These are phyloP conservation scores for Aspergillus hiratsukae DNA, from an alignment of 2,329 filamentous ascomycete genomes.

Conservation along the genomic window DNA sequence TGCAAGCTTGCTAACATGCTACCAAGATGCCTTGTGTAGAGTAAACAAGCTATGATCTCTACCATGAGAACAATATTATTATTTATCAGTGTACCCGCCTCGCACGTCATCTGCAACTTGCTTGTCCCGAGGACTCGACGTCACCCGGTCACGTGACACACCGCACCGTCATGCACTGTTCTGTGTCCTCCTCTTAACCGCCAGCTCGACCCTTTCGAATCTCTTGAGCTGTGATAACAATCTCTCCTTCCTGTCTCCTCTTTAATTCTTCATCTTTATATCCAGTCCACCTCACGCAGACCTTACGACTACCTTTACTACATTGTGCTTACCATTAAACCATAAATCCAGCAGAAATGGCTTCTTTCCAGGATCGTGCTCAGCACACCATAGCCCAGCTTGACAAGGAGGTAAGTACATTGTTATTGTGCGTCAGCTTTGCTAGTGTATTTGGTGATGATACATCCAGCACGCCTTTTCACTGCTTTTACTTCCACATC, in stretches of 20 bases:
- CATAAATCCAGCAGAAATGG: constrained; percentile 24
- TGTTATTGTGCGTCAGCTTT: constrained; percentile 21
- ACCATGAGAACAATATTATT: too few relatives aligned
- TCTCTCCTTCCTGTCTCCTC: constrained; percentile 8
- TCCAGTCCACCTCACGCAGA: background rate
- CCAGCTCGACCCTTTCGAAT: constrained; percentile 15
- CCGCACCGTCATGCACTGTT: constrained; percentile 10
- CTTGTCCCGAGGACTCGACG: constrained; percentile 5
- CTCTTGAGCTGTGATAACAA: background rate
- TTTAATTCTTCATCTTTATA: constrained; percentile 1
- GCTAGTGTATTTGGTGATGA: constrained; percentile 12
- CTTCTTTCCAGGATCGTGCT: constrained; percentile 57
- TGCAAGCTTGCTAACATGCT: background rate
- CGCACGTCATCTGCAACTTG: background rate
- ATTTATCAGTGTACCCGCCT: background rate
- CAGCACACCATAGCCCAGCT: constrained; percentile 63
- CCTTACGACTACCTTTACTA: background rate
- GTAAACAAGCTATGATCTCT: background rate
- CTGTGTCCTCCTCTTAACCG: constrained; percentile 9
- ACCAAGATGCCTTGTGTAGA: background rate
- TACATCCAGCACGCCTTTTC: background rate
- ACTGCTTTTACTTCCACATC: background rate
- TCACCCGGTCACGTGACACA: constrained; percentile 19
- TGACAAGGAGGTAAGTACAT: constrained; percentile 59
- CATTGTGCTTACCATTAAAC: constrained; percentile 1